Conservation (phyloP, 768 basidiomycete species). For the Hericium erinaceus region DNA sequence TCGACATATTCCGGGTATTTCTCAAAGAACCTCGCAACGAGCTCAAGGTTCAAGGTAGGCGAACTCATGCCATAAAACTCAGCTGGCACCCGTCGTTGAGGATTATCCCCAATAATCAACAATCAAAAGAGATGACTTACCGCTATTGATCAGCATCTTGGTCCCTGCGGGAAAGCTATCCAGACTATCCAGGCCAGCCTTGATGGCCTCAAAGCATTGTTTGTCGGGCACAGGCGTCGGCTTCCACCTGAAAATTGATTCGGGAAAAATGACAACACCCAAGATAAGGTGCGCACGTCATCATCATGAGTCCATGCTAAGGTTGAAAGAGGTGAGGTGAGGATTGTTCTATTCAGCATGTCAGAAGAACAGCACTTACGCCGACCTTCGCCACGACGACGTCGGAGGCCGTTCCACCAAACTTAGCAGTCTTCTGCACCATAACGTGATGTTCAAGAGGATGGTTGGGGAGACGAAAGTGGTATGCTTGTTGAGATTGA, state of each 20-base stretch:
- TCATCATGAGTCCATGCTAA: conserved; percentile 45
- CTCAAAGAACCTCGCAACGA: conserved; percentile 41
- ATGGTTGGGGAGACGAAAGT: no score
- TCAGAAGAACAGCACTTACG: conserved; percentile 18
- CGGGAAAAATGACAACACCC: not conserved
- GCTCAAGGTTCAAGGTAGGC: conserved; percentile 34
- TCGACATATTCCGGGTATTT: conserved; percentile 35
- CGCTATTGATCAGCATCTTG: conserved; percentile 44
- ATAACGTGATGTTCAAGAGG: not conserved
- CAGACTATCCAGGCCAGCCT: conserved; percentile 35
- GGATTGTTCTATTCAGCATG: no score
- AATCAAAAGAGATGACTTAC: conserved; percentile 18
- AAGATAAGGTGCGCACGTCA: conserved; percentile 32
- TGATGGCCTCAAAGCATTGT: conserved; percentile 53
- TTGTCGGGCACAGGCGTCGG: conserved; percentile 41
- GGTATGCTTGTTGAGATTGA: no score
- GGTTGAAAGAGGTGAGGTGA: not conserved
- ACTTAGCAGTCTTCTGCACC: not conserved
- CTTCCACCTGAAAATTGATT: conserved; percentile 24
- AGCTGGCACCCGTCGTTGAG: conserved; percentile 17
- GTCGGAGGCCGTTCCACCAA: conserved; percentile 16
- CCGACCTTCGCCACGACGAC: conserved; percentile 30
- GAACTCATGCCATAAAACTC: conserved; percentile 47
- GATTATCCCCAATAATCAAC: no score
- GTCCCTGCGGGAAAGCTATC: conserved; percentile 31